Evolutionary conservation across 805 yeast genomes (phyloP), one percentile per base, ranked within the genome.

Genomic region (Metschnikowia lachancei): DNA sequence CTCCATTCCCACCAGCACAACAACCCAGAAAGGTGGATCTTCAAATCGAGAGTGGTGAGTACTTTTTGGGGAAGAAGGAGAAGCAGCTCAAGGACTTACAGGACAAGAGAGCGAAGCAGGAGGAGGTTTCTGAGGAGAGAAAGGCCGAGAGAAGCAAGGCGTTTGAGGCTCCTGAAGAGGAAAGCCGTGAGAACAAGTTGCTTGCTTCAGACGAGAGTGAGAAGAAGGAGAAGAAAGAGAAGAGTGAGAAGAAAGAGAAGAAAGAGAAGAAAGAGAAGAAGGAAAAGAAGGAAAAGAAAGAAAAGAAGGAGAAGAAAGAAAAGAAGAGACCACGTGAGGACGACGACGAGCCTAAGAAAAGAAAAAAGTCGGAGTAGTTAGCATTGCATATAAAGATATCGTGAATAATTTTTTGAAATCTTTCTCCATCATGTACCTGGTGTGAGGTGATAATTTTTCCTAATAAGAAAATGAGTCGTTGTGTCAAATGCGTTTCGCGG

Each of bases 1-100:
- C 99, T 29, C 98, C 99, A 63, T 94, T 94, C 90, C 99, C 99
- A 72, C 98, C 99, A 58, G 87, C 88, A 43, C 99, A 88, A 70
- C 80, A 82, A 56, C 99, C 98, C 62, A 85, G 98, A 76, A 91
- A 94, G 87, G 76, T 94, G 68, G 99, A 94, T 80, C 74, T 91
- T 65, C 95, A 90, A 73, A 90, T 94, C 68, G 99, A 94, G 69
- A 83, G 95, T 74, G 99, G 99, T 80, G 99, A 94, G 68, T 94
- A 89, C 71, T 94, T 94, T 81, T 76, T 94, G 71, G 87, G 89
- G 50, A 86, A 88, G 73, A 80, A 75, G 59, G 96, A 91, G 60
- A 89, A 88, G 74, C 84, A 80, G 50, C 70, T 74, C 55, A 83
- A 80, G 65, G 81, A 82, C 54, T 71, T 84, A 51, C 83, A 82